Conservation (phyloP, 768 basidiomycete species). For the Crepidotus variabilis region DNA sequence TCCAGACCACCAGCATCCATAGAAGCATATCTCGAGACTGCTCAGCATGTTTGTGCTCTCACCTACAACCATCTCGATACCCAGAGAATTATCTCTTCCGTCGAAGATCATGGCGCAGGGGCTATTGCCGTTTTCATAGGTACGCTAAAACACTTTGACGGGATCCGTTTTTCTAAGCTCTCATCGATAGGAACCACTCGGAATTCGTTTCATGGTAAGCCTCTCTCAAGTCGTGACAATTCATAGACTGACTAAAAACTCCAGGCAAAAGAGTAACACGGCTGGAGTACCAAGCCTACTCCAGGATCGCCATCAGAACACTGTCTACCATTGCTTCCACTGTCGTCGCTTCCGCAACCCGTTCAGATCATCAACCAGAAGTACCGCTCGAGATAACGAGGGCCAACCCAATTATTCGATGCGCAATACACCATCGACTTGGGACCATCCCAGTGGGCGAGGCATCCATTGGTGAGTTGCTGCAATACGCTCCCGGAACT, state of each 20-base stretch:
- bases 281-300: conserved; percentile 83
- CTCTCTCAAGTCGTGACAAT: neutral
- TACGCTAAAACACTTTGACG: conserved; percentile 4
- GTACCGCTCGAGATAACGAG: conserved; percentile 11
- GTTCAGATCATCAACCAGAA: conserved; percentile 39
- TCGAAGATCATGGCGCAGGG: conserved; percentile 62
- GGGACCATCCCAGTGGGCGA: conserved; percentile 76
- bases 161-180: neutral
- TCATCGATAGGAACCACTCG: conserved; percentile 58
- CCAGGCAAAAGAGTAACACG: conserved; percentile 68
- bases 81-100: conserved; percentile 54
- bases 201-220: conserved; percentile 75
- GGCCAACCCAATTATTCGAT: conserved; percentile 45
- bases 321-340: conserved; percentile 56
- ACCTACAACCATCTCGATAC: conserved; percentile 58
- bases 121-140: conserved; percentile 79
- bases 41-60: conserved; percentile 51
- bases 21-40: conserved; percentile 36
- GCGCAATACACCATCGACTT: conserved; percentile 71
- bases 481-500: neutral
- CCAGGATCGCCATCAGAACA: conserved; percentile 75
- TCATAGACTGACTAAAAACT: neutral
- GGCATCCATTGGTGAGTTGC: conserved; percentile 58
- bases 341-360: conserved; percentile 36
- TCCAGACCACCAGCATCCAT: conserved; percentile 34